Evolutionary conservation across 1,284 basidiomycete genomes (phyloP).

Genomic region (Spongiforma sp.): DNA sequence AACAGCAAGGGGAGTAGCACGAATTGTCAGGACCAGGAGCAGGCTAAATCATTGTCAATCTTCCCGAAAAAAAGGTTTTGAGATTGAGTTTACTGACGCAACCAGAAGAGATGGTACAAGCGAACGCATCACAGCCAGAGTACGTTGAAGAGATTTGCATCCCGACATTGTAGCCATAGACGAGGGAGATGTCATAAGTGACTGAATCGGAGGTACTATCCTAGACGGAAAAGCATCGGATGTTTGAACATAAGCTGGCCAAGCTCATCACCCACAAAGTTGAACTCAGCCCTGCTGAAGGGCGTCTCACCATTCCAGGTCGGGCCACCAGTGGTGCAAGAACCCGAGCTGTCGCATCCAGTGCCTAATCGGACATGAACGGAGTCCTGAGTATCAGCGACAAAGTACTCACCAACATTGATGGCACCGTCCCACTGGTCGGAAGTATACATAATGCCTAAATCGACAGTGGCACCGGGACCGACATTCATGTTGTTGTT

Average conservation of each 20-base stretch:
- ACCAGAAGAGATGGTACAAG: neutral
- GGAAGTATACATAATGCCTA: constrained; percentile 16
- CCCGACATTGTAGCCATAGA: neutral
- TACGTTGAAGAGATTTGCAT: neutral
- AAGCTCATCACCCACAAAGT: neutral
- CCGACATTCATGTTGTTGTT: neutral
- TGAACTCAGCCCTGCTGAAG: neutral
- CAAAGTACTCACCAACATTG: neutral
- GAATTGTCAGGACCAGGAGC: neutral
- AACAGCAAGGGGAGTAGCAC: neutral
- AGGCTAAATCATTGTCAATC: neutral
- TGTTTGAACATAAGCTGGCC: neutral
- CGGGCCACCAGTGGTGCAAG: neutral
- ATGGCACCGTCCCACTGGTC: neutral
- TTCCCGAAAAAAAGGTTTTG: neutral
- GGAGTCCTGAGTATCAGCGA: neutral
- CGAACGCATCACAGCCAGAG: neutral
- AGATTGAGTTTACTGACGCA: neutral
- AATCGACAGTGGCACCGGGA: neutral
- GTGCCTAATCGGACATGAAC: neutral
- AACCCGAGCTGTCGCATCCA: neutral
- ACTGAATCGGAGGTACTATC: neutral
- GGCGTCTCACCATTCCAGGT: neutral
- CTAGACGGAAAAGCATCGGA: neutral
- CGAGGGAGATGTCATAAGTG: neutral